A percentile compares a stretch with the other conserved stretches of the same genome.
These are phyloP conservation scores for Geotrichum phurueaensis DNA, from an alignment of 1,139 yeast genomes.

Conservation along the genomic window DNA sequence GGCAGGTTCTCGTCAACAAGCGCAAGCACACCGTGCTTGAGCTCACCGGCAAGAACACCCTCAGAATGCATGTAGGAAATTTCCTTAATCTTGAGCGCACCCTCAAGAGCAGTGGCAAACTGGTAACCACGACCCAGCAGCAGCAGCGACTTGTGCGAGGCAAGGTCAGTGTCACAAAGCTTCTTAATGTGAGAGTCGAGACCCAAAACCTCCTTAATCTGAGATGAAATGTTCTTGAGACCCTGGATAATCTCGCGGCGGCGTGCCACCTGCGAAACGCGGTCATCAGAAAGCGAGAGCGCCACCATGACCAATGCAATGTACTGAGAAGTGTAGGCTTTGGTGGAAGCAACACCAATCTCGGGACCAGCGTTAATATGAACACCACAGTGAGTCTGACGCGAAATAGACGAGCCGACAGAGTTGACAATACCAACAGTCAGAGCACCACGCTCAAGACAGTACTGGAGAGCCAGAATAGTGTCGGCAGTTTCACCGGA, in stretches of 20 bases:
- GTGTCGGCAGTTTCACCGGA: conserved; percentile 99
- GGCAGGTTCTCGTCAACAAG: conserved; percentile 92
- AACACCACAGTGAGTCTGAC: conserved; percentile 97
- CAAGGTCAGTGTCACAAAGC: conserved; percentile 66
- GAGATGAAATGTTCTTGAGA: conserved; percentile 74
- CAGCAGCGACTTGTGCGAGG: conserved; percentile 78
- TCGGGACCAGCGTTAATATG: conserved; percentile 99
- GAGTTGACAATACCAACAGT: conserved; percentile 93
- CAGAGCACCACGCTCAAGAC: conserved; percentile 94
- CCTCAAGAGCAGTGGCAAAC: conserved; percentile 95
- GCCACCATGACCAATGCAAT: conserved; percentile 98
- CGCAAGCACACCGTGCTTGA: conserved; percentile 97
- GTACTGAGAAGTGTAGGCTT: conserved; percentile 97
- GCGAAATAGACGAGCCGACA: conserved; percentile 94
- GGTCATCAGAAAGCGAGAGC: conserved; percentile 83
- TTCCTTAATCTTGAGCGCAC: conserved; percentile 96
- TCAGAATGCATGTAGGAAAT: conserved; percentile 98
- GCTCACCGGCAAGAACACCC: conserved; percentile 98
- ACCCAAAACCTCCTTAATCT: conserved; percentile 68
- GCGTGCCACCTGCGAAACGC: conserved; percentile 68
- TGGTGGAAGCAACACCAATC: conserved; percentile 99
- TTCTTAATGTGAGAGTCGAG: conserved; percentile 70
- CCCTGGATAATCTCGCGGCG: conserved; percentile 85
- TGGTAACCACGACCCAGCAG: conserved; percentile 97
- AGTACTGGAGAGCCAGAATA: conserved; percentile 92